Percentiles rank a stretch among this genome's conserved stretches.
phyloP scores from a whole-genome alignment of 495 filamentous ascomycete species.

The Neurospora sp. region DNA sequence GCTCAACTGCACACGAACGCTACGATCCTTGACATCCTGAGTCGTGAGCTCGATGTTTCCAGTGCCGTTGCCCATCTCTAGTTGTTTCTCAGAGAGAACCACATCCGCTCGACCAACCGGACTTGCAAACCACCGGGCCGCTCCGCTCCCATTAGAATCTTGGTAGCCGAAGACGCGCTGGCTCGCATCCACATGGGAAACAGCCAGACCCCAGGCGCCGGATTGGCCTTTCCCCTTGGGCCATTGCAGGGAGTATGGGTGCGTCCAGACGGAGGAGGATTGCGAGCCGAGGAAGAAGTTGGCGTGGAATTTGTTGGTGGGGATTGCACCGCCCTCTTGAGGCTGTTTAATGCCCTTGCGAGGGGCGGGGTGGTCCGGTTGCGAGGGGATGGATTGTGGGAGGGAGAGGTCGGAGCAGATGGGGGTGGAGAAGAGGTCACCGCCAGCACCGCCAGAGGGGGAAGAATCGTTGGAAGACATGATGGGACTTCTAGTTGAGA shows the following conservation, averaged over 20 bases:
- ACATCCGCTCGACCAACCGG: slow-evolving; percentile 76
- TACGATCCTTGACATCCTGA: slow-evolving; percentile 56
- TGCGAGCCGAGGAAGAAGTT: slow-evolving; percentile 79
- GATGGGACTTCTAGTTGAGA: background rate
- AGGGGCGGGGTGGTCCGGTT: slow-evolving; percentile 30
- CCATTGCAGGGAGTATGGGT: slow-evolving; percentile 81
- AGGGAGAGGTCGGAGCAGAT: slow-evolving; percentile 52
- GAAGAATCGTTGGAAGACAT: background rate
- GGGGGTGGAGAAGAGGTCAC: slow-evolving; percentile 43
- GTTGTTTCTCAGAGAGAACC: slow-evolving; percentile 66
- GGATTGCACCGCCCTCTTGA: slow-evolving; percentile 30
- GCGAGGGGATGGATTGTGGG: slow-evolving; percentile 36
- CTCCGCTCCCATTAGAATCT: slow-evolving; percentile 35
- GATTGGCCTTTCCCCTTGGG: slow-evolving; percentile 55
- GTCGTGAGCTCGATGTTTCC: slow-evolving; percentile 38
- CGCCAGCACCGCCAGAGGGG: background rate
- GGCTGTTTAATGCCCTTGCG: slow-evolving; percentile 31
- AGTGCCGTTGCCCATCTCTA: slow-evolving; percentile 41
- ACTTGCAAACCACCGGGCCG: slow-evolving; percentile 63
- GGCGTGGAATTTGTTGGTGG: slow-evolving; percentile 88
- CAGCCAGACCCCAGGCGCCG: slow-evolving; percentile 63
- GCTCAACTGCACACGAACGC: slow-evolving; percentile 58
- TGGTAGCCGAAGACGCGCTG: slow-evolving; percentile 52
- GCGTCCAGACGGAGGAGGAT: slow-evolving; percentile 59
- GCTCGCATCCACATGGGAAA: slow-evolving; percentile 58